Percentiles rank a stretch among this genome's conserved stretches.
These are phyloP conservation scores for Colletotrichum tanaceti DNA, from an alignment of 2,329 filamentous ascomycete genomes.

Conservation along the genomic window DNA sequence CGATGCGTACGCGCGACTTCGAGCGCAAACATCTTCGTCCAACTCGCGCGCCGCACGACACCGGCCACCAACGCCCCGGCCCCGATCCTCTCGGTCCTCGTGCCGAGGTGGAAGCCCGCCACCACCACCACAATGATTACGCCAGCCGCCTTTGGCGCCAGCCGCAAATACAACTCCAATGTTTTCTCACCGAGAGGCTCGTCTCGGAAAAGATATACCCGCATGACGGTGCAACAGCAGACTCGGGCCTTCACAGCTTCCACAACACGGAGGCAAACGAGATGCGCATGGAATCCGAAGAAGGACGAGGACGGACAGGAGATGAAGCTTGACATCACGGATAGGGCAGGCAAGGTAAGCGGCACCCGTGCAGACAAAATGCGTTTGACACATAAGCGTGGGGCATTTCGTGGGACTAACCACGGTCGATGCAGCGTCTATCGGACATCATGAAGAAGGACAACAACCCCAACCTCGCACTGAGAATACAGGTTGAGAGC, in stretches of 20 bases:
- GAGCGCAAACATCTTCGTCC: conserved; percentile 55
- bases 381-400: background rate
- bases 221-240: conserved; percentile 12
- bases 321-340: conserved; percentile 85
- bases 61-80: conserved; percentile 41
- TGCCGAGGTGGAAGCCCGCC: conserved; percentile 42
- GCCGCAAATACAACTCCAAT: background rate
- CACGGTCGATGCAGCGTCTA: conserved; percentile 67
- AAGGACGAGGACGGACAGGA: conserved; percentile 86
- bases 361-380: background rate
- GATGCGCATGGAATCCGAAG: conserved; percentile 75
- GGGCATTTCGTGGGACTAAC: conserved; percentile 28
- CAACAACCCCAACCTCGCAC: conserved; percentile 80
- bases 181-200: conserved; percentile 1
- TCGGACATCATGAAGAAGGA: conserved; percentile 80
- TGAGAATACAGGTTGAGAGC: conserved; percentile 92
- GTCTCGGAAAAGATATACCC: background rate
- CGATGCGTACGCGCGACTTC: conserved; percentile 55
- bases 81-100: conserved; percentile 53
- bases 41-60: conserved; percentile 52
- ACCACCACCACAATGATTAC: conserved; percentile 9
- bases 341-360: conserved; percentile 80
- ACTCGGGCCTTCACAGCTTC: conserved; percentile 54
- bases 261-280: conserved; percentile 54
- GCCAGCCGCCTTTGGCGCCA: conserved; percentile 1